A percentile compares a stretch with the other conserved stretches of the same genome.
Evolutionary conservation across 768 basidiomycete species (phyloP).

Genomic region (Boletus barrowsii): DNA sequence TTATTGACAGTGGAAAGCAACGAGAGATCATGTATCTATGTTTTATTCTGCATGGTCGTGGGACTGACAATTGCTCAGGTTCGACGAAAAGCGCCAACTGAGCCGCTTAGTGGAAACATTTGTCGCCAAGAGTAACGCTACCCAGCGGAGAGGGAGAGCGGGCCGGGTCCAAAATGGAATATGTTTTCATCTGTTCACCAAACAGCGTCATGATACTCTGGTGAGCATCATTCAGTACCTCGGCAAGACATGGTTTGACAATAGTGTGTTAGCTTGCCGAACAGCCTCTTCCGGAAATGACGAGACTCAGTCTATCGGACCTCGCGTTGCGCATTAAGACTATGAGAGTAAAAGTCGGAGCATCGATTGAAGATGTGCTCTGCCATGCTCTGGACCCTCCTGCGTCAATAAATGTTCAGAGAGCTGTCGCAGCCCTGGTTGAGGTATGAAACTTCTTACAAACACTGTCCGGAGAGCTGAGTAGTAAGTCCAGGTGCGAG

Average conservation of each 20-base stretch:
- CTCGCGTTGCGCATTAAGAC: slow-evolving; percentile 91
- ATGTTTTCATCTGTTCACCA: slow-evolving; percentile 96
- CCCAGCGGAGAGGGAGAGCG: slow-evolving; percentile 85
- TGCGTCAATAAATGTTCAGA: slow-evolving; percentile 76
- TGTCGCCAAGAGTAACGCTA: slow-evolving; percentile 87
- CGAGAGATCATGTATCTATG: slow-evolving; percentile 77
- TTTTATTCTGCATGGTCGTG: not conserved
- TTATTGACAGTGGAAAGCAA: slow-evolving; percentile 92
- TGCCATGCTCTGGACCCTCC: slow-evolving; percentile 90
- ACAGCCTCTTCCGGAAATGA: slow-evolving; percentile 92
- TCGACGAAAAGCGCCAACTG: slow-evolving; percentile 96
- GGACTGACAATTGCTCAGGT: slow-evolving; percentile 42
- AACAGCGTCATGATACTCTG: slow-evolving; percentile 76
- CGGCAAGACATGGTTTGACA: not conserved
- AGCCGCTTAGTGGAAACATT: slow-evolving; percentile 90
- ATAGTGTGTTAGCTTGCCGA: slow-evolving; percentile 64
- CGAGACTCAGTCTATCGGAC: slow-evolving; percentile 88
- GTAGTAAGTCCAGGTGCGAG: slow-evolving; percentile 58
- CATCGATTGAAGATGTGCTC: slow-evolving; percentile 87
- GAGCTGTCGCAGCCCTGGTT: slow-evolving; percentile 86
- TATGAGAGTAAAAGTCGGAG: slow-evolving; percentile 82
- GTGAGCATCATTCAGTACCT: slow-evolving; percentile 33
- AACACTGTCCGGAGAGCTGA: not conserved
- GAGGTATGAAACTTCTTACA: slow-evolving; percentile 50
- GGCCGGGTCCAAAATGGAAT: slow-evolving; percentile 88